Evolutionary conservation across 768 basidiomycete species (phyloP).

Genomic region (Grammothele lineata): DNA sequence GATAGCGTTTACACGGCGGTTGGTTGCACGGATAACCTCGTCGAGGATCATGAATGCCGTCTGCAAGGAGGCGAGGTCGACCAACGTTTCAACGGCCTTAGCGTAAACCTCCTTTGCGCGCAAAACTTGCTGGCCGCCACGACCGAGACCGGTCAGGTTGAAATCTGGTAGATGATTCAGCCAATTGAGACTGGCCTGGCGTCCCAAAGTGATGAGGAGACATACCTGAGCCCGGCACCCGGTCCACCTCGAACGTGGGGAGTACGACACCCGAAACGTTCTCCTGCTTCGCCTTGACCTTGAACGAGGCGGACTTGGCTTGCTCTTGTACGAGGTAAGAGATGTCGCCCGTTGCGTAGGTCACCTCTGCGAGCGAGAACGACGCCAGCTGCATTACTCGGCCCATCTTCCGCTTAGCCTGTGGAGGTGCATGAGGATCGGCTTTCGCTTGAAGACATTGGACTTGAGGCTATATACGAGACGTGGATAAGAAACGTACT

Average conservation of each 20-base stretch:
- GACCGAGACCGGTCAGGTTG: conserved; percentile 93
- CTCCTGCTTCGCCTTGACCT: conserved; percentile 92
- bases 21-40: conserved; percentile 98
- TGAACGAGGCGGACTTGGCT: conserved; percentile 86
- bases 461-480: too few species aligned
- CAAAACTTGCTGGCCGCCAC: conserved; percentile 94
- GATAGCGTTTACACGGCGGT: conserved; percentile 97
- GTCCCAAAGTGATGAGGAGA: neutral
- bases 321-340: conserved; percentile 97
- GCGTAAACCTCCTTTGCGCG: conserved; percentile 97
- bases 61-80: conserved; percentile 94
- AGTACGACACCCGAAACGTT: conserved; percentile 97
- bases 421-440: conserved; percentile 11
- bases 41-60: conserved; percentile 98
- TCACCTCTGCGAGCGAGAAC: conserved; percentile 98
- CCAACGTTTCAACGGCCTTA: conserved; percentile 94
- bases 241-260: conserved; percentile 91
- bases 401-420: conserved; percentile 99
- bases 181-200: too few species aligned
- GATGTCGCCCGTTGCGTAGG: conserved; percentile 96
- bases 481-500: conserved; percentile 41
- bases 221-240: conserved; percentile 77
- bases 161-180: conserved; percentile 61
- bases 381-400: conserved; percentile 98
- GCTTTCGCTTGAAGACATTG: neutral